A percentile compares a stretch with the other conserved stretches of the same genome.
phyloP scores from a whole-genome alignment of 805 yeast species.

The Myxozyma sirexii region DNA sequence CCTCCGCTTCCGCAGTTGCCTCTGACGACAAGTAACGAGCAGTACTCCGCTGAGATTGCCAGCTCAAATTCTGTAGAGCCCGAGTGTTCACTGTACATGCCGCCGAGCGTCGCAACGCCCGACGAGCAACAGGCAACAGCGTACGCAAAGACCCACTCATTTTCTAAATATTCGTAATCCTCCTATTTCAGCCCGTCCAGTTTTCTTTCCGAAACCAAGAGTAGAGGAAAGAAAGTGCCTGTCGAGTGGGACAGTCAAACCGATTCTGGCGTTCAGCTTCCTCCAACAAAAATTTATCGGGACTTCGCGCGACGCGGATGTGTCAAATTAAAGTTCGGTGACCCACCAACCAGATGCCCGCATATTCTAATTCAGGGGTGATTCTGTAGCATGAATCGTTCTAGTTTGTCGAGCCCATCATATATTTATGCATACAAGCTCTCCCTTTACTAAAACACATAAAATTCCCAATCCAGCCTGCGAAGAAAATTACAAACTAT shows the following conservation, averaged over 20 bases:
- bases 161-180: background rate
- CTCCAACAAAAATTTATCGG: background rate
- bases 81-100: background rate
- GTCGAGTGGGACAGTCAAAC: background rate
- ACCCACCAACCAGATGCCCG: background rate
- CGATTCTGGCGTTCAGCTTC: background rate
- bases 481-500: too few species aligned
- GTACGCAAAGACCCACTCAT: conserved; percentile 13
- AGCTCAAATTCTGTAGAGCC: background rate
- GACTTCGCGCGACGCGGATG: background rate
- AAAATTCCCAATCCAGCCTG: too few species aligned
- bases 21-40: conserved; percentile 1
- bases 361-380: background rate
- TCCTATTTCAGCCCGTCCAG: background rate
- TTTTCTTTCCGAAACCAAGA: background rate
- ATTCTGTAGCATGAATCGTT: background rate
- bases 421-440: too few species aligned
- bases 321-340: background rate
- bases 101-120: conserved; percentile 3
- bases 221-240: background rate
- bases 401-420: too few species aligned
- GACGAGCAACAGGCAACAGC: conserved; percentile 8
- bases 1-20: conserved; percentile 13
- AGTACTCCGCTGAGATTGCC: background rate
- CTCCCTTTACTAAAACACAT: too few species aligned